Conservation (phyloP, 2,329 filamentous ascomycete genomes). For the Zymoseptoria brevis region DNA sequence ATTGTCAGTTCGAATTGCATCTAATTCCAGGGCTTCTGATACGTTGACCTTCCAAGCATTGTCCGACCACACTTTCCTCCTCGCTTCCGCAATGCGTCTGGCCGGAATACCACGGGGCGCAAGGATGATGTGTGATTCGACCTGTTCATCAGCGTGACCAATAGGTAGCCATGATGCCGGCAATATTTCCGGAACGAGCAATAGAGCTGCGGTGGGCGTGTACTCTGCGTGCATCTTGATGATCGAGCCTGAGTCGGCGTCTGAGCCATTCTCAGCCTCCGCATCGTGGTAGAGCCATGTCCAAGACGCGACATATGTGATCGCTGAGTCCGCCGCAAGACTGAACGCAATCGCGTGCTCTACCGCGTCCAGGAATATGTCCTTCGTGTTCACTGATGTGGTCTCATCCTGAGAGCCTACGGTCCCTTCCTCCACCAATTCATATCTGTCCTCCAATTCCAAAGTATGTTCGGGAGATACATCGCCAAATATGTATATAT, state of each 20-base stretch:
- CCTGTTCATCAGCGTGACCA: background rate
- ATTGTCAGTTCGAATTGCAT: slow-evolving; percentile 10
- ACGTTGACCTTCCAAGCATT: slow-evolving; percentile 9
- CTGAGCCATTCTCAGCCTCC: background rate
- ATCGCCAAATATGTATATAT: slow-evolving; percentile 13
- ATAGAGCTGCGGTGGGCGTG: slow-evolving; percentile 8
- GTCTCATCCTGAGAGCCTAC: background rate
- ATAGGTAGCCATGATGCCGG: slow-evolving; percentile 4
- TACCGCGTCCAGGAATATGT: slow-evolving; percentile 20
- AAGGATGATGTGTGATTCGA: slow-evolving; percentile 4
- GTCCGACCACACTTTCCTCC: slow-evolving; percentile 1
- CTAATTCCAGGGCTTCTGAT: slow-evolving; percentile 3
- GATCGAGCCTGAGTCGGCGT: slow-evolving; percentile 2
- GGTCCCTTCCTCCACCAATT: slow-evolving; percentile 1
- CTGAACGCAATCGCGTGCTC: slow-evolving; percentile 13
- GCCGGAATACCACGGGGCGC: slow-evolving; percentile 13
- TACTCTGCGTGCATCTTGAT: slow-evolving; percentile 11
- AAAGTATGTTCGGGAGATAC: slow-evolving; percentile 1
- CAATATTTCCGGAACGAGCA: slow-evolving; percentile 10
- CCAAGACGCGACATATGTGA: slow-evolving; percentile 15
- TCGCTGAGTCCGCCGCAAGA: slow-evolving; percentile 7
- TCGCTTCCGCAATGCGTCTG: background rate
- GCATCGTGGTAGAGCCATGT: slow-evolving; percentile 12
- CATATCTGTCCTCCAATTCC: slow-evolving; percentile 1
- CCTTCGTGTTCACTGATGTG: slow-evolving; percentile 2